Evolutionary conservation across 805 yeast species (phyloP), one percentile per base, ranked within the genome.

Genomic region (Cyberlindnera xylosilytica): DNA sequence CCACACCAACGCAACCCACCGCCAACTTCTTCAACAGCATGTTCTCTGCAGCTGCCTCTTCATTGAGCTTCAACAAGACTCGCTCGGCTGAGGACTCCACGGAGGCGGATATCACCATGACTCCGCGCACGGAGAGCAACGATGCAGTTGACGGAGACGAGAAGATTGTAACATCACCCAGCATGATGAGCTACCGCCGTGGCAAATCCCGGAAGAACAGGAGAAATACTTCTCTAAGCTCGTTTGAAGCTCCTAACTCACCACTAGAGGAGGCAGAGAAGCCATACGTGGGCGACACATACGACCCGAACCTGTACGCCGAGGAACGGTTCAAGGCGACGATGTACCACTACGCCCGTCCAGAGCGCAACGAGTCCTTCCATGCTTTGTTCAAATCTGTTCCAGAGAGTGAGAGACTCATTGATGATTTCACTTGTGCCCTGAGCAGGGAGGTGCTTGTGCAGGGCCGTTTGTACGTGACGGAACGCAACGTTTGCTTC

Each of bases 391-490:
- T 91, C 68, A 72, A 79, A 42, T 70, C 80, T 8, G 66, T 88
- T 2, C 85, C 90, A 2, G 65, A 66, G 19, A 74, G 78, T 35
- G 97, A 91, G 55, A 68, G 83, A 38, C 65, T 91, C 13, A 60
- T 91, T 27, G 97, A 88, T 56, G 97, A 89, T 54, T 90, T 84
- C 55, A 78, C 87, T 20, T 93, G 98, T 69, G 97, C 97, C 0
- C 65, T 91, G 41, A 83, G 90, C 50, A 71, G 88, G 47, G 98
- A 91, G 50, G 87, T 89, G 37, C 68, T 91, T 24, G 65, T 88
- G 9, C 97, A 93, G 57, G 99, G 99, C 4, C 70, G 95, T 38
- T 54, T 93, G 20, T 93, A 87, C 58, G 73, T 93, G 8, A 78
- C 95, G 16, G 90, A 87, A 50, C 74, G 76, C 39, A 79, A 83